Conservation (phyloP, 306 rosid genomes). For the Medicago arabica region DNA sequence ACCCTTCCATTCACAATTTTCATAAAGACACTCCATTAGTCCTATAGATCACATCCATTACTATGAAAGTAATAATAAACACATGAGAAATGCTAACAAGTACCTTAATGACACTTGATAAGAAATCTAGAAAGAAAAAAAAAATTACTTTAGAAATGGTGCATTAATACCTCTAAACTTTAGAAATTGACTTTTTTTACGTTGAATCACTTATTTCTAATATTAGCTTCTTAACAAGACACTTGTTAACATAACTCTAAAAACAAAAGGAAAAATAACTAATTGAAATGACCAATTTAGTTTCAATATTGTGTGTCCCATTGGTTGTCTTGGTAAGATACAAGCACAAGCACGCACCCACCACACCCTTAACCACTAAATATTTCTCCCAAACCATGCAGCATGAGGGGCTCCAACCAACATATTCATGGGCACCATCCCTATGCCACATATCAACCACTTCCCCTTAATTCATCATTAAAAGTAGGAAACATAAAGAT, state of each 20-base stretch:
- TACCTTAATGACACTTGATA: too few relatives aligned
- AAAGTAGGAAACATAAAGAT: conserved; percentile 34
- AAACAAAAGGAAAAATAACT: too few relatives aligned
- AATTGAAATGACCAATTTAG: background rate
- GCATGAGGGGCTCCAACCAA: conserved; percentile 51
- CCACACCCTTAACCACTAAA: conserved; percentile 43
- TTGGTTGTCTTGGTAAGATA: conserved; percentile 32
- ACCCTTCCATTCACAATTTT: background rate
- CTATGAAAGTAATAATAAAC: background rate
- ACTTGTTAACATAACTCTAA: too few relatives aligned
- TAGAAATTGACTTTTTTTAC: too few relatives aligned
- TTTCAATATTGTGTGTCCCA: conserved; percentile 21
- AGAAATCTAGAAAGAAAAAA: too few relatives aligned
- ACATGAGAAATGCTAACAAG: too few relatives aligned
- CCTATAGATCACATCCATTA: background rate
- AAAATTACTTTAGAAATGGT: too few relatives aligned
- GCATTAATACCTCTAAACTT: too few relatives aligned
- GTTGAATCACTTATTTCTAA: too few relatives aligned
- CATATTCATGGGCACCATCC: conserved; percentile 51
- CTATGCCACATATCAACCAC: conserved; percentile 46
- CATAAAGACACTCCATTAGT: background rate
- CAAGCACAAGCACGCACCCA: conserved; percentile 45
- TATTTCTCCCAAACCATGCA: conserved; percentile 41
- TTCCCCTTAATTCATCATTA: conserved; percentile 27
- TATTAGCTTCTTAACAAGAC: too few relatives aligned